These are phyloP conservation scores for Fusarium siculi DNA, from an alignment of 2,329 filamentous ascomycete species.

Conservation along the genomic window DNA sequence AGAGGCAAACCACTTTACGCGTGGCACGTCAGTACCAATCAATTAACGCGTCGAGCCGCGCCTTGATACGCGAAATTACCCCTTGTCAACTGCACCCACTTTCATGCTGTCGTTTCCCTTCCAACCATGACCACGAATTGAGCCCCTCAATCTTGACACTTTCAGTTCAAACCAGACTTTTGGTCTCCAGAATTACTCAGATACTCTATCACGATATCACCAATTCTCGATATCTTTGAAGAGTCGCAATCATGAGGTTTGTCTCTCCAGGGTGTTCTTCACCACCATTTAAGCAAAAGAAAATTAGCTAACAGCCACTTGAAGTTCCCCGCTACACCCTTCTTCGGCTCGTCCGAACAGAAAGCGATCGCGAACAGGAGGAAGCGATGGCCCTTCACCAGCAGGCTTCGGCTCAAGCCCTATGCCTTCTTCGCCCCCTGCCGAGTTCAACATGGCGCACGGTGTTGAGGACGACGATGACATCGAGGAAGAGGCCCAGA, in stretches of 20 bases:
- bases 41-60: constrained; percentile 58
- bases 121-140: constrained; percentile 31
- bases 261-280: background rate
- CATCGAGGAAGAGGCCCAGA: constrained; percentile 75
- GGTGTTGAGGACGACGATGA: constrained; percentile 78
- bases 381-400: constrained; percentile 63
- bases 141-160: constrained; percentile 38
- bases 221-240: constrained; percentile 1
- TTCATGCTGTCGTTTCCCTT: constrained; percentile 30
- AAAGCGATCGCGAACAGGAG: constrained; percentile 65
- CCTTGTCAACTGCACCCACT: constrained; percentile 33
- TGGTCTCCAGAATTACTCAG: background rate
- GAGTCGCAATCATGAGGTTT: constrained; percentile 28
- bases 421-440: constrained; percentile 74
- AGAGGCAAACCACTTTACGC: constrained; percentile 50
- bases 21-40: constrained; percentile 47
- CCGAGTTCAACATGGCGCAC: constrained; percentile 69
- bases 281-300: background rate
- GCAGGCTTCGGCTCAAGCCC: constrained; percentile 66
- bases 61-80: constrained; percentile 42
- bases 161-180: constrained; percentile 8
- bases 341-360: constrained; percentile 69
- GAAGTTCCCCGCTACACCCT: constrained; percentile 85
- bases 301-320: constrained; percentile 27
- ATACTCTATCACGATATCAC: constrained; percentile 15